These are phyloP conservation scores for Allomyces macrogynus DNA, from an alignment of 192 early-diverging fungal species.

Conservation along the genomic window DNA sequence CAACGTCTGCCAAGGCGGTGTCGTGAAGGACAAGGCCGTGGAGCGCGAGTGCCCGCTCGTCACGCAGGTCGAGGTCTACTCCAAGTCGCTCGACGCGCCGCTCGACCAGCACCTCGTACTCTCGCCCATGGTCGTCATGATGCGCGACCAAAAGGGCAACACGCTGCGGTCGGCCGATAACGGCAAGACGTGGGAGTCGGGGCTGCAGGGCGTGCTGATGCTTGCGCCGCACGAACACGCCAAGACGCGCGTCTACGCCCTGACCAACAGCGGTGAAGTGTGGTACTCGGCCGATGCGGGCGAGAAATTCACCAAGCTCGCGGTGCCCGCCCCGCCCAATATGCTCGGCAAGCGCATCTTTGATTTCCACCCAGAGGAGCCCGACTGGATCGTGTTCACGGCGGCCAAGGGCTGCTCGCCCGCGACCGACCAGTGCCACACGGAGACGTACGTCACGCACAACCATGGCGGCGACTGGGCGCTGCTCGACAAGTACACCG, in stretches of 20 bases:
- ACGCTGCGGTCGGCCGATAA: conserved; percentile 52
- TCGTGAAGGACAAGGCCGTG: conserved; percentile 45
- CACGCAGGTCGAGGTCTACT: background rate
- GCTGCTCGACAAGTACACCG: conserved; percentile 54
- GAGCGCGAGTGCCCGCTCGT: conserved; percentile 11
- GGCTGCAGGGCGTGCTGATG: conserved; percentile 24
- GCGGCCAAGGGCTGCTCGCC: conserved; percentile 22
- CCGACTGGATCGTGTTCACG: conserved; percentile 73
- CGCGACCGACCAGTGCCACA: conserved; percentile 33
- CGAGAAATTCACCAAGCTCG: conserved; percentile 20
- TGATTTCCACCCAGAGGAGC: conserved; percentile 71
- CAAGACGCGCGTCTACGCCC: conserved; percentile 38
- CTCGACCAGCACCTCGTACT: background rate
- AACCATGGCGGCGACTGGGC: conserved; percentile 56
- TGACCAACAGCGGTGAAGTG: conserved; percentile 23
- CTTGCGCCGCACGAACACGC: conserved; percentile 54
- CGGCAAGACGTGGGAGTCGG: conserved; percentile 47
- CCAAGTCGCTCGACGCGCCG: background rate
- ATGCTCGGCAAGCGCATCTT: conserved; percentile 42
- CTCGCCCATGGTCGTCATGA: conserved; percentile 29
- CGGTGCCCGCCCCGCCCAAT: conserved; percentile 43
- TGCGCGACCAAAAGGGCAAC: conserved; percentile 32
- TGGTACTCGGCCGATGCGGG: conserved; percentile 38
- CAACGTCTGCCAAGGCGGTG: conserved; percentile 19
- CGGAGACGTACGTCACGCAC: conserved; percentile 45